These are phyloP conservation scores for Royoungia palumana DNA, from an alignment of 768 basidiomycete genomes.

Conservation along the genomic window DNA sequence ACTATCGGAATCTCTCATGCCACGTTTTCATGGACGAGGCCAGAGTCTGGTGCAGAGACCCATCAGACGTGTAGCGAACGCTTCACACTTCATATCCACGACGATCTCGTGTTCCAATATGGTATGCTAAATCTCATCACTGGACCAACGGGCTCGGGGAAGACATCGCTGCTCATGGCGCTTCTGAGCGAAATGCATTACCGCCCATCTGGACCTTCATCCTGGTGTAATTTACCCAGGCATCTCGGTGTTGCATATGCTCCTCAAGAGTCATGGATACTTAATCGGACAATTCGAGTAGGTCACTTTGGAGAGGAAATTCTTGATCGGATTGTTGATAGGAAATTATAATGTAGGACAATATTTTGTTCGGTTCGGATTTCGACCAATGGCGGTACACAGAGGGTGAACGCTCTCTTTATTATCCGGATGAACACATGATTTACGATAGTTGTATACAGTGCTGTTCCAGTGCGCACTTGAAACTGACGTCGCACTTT, in stretches of 20 bases:
- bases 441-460: not conserved
- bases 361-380: constrained; percentile 9
- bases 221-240: constrained; percentile 69
- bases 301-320: no score
- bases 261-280: constrained; percentile 83
- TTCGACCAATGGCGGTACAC: constrained; percentile 5
- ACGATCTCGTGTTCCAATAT: constrained; percentile 50
- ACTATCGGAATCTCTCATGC: constrained; percentile 6
- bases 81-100: constrained; percentile 49
- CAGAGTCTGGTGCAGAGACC: not conserved
- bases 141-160: constrained; percentile 59
- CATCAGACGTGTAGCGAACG: constrained; percentile 25
- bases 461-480: constrained; percentile 40
- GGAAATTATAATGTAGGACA: not conserved
- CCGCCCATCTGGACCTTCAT: constrained; percentile 44
- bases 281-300: constrained; percentile 70
- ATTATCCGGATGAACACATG: not conserved
- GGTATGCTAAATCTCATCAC: constrained; percentile 54
- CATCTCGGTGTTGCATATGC: constrained; percentile 70
- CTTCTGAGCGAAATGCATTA: constrained; percentile 66
- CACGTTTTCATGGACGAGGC: constrained; percentile 8
- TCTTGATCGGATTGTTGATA: no score
- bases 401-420: not conserved
- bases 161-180: constrained; percentile 65
- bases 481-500: constrained; percentile 40